phyloP scores from a whole-genome alignment of 139 green algal species.

The Coelastrella sp. region DNA sequence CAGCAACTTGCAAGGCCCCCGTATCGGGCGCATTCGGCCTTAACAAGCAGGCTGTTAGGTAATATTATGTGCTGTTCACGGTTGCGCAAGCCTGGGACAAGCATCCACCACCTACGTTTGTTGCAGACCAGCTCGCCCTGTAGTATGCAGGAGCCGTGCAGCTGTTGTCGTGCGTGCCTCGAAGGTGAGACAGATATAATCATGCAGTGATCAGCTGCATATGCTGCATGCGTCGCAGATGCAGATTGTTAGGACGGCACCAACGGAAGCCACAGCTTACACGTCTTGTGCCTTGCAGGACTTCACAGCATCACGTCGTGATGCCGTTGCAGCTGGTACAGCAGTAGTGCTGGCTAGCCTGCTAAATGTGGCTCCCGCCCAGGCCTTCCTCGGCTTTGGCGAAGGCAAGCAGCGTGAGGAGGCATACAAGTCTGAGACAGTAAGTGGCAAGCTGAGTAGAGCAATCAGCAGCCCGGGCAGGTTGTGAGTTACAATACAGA shows the following conservation, averaged over 20 bases:
- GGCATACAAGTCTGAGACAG: slow-evolving; percentile 70
- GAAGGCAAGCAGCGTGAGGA: slow-evolving; percentile 59
- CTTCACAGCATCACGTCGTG: slow-evolving; percentile 16
- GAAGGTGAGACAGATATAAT: slow-evolving; percentile 7
- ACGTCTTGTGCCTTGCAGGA: slow-evolving; percentile 4
- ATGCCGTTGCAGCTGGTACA: slow-evolving; percentile 51
- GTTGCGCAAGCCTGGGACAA: not conserved
- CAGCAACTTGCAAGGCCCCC: not conserved
- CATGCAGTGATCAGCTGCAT: not conserved
- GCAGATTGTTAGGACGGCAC: slow-evolving; percentile 7
- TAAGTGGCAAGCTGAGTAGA: slow-evolving; percentile 33
- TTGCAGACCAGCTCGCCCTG: slow-evolving; percentile 15
- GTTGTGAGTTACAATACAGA: too few relatives aligned
- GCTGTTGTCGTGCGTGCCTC: slow-evolving; percentile 35
- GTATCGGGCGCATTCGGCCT: not conserved
- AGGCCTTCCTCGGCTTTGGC: slow-evolving; percentile 78
- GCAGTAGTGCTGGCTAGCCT: slow-evolving; percentile 42
- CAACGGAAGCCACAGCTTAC: slow-evolving; percentile 17
- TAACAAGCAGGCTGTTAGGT: slow-evolving; percentile 7
- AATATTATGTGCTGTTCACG: not conserved
- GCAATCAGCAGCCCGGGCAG: not conserved
- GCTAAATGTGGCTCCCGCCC: slow-evolving; percentile 61
- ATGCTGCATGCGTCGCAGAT: not conserved
- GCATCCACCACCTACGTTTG: slow-evolving; percentile 9
- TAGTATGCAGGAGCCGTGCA: not conserved